Conservation (phyloP, 345 rosid species). For the Salix exigua region DNA sequence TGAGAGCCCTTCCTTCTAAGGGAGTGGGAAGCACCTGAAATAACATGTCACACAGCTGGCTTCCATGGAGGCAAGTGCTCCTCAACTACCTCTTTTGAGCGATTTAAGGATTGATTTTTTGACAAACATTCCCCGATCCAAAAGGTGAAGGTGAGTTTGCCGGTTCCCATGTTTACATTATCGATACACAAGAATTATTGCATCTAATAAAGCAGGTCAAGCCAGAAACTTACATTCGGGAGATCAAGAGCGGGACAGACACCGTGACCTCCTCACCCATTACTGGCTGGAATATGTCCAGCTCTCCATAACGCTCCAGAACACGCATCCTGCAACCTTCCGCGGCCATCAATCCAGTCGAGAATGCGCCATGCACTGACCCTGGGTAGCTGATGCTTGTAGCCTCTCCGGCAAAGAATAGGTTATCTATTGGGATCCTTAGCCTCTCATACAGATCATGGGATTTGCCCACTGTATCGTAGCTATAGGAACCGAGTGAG, state of each 20-base stretch:
- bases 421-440: conserved; percentile 80
- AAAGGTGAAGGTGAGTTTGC: conserved; percentile 16
- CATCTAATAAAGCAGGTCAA: background rate
- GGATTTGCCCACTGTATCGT: conserved; percentile 71
- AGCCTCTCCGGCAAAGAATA: conserved; percentile 98
- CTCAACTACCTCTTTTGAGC: background rate
- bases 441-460: conserved; percentile 84
- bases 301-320: conserved; percentile 76
- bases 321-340: conserved; percentile 94
- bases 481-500: conserved; percentile 87
- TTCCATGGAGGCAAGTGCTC: background rate
- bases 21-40: background rate
- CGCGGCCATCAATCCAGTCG: conserved; percentile 85
- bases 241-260: conserved; percentile 73
- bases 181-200: background rate
- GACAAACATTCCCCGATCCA: conserved; percentile 1
- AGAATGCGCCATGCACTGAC: conserved; percentile 86
- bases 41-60: background rate
- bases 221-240: conserved; percentile 51
- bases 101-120: background rate
- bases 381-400: conserved; percentile 73
- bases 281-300: conserved; percentile 72
- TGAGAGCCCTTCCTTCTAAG: background rate
- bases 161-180: conserved; percentile 15
- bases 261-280: conserved; percentile 64